Evolutionary conservation across 495 filamentous ascomycete genomes (phyloP).

Genomic region (Aspergillus homomorphus): DNA sequence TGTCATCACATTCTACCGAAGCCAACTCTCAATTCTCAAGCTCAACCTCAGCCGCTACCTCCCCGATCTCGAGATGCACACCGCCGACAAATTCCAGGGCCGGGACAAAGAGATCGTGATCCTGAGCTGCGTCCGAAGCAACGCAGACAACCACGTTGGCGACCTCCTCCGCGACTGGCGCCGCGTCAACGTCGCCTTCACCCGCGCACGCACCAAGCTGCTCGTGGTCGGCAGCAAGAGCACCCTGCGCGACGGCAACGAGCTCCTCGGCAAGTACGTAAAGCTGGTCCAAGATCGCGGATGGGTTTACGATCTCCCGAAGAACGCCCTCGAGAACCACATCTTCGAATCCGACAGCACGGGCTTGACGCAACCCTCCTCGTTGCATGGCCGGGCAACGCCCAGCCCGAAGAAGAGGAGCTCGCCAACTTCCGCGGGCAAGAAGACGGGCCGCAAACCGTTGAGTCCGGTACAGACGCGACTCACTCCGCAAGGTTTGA

Average conservation of each 20-base stretch:
- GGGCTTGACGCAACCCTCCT: conserved; percentile 16
- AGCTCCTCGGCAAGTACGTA: conserved; percentile 75
- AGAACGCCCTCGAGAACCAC: conserved; percentile 63
- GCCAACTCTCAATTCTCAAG: conserved; percentile 68
- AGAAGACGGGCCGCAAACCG: conserved; percentile 27
- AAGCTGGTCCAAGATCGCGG: conserved; percentile 64
- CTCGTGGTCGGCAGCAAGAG: conserved; percentile 76
- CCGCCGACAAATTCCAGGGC: conserved; percentile 93
- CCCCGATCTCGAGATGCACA: conserved; percentile 83
- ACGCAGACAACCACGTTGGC: conserved; percentile 73
- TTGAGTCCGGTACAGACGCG: conserved; percentile 36
- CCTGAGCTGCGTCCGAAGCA: conserved; percentile 80
- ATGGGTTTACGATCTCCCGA: conserved; percentile 73
- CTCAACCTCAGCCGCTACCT: conserved; percentile 50
- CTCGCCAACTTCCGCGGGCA: conserved; percentile 16
- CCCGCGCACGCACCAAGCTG: conserved; percentile 83
- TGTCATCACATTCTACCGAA: conserved; percentile 98
- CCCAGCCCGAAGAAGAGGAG: conserved; percentile 21
- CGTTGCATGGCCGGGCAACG: conserved; percentile 8
- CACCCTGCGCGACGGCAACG: conserved; percentile 69
- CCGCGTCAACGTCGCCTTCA: conserved; percentile 92
- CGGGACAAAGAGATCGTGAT: conserved; percentile 91
- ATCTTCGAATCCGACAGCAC: conserved; percentile 46
- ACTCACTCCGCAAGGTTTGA: conserved; percentile 22
- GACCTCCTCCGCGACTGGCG: conserved; percentile 90